These are phyloP conservation scores for Posidonia australis DNA, from an alignment of 106 monocot genomes.

Conservation along the genomic window DNA sequence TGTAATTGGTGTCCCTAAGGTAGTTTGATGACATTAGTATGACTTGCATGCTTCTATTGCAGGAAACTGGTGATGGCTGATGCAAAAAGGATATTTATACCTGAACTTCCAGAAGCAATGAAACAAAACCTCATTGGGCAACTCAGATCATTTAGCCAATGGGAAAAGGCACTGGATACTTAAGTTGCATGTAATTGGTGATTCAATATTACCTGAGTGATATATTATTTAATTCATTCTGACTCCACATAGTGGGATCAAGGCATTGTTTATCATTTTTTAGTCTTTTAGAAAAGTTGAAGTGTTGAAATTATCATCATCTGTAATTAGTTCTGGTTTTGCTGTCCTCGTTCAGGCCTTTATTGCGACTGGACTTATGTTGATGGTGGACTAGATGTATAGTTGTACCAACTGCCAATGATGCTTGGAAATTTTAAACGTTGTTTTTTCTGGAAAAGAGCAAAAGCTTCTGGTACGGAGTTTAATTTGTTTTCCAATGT, in stretches of 20 bases:
- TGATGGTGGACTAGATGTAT: conserved; percentile 16
- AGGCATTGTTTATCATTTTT: conserved; percentile 1
- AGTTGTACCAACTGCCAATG: conserved; percentile 8
- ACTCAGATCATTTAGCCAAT: conserved; percentile 36
- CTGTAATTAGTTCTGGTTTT: not conserved
- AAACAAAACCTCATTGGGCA: conserved; percentile 35
- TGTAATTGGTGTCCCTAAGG: no score
- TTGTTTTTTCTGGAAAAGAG: conserved; percentile 7
- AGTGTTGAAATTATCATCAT: no score
- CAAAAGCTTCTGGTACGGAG: conserved; percentile 14
- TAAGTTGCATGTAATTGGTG: conserved; percentile 6
- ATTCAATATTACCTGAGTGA: no score
- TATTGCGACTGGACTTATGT: not conserved
- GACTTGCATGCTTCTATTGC: conserved; percentile 7
- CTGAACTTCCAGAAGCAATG: conserved; percentile 47
- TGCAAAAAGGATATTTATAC: conserved; percentile 33
- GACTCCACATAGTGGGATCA: not conserved
- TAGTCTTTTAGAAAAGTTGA: not conserved
- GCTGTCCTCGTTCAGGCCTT: conserved; percentile 4
- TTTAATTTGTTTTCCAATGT: not conserved
- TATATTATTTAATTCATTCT: no score
- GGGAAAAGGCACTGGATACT: conserved; percentile 26
- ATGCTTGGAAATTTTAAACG: conserved; percentile 3
- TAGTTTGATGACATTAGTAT: no score
- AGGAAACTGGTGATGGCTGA: conserved; percentile 31